Evolutionary conservation across 2,329 filamentous ascomycete species (phyloP).

Genomic region (Aspergillus fumigatus): DNA sequence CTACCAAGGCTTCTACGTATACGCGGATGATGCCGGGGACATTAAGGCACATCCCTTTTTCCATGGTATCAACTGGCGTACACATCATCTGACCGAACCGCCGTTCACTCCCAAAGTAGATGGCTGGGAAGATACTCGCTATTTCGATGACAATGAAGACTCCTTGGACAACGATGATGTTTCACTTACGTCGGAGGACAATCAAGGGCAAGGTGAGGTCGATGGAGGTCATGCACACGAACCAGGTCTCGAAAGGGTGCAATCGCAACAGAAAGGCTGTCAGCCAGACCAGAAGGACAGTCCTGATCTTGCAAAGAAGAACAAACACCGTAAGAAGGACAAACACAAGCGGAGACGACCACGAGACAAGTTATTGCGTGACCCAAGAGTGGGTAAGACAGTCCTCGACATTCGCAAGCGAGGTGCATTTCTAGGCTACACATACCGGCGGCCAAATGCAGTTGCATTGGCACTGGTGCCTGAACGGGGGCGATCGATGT

Average conservation of each 20-base stretch:
- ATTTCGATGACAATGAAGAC: constrained; percentile 78
- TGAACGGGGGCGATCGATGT: constrained; percentile 27
- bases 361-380: constrained; percentile 78
- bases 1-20: constrained; percentile 62
- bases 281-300: constrained; percentile 18
- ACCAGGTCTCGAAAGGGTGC: background rate
- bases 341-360: constrained; percentile 70
- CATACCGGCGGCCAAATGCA: constrained; percentile 57
- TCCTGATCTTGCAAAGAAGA: constrained; percentile 2
- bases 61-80: constrained; percentile 70
- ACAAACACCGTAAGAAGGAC: constrained; percentile 28
- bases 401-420: constrained; percentile 78
- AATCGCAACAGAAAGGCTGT: background rate
- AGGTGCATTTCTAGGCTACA: constrained; percentile 85
- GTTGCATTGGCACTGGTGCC: constrained; percentile 30
- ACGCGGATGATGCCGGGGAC: constrained; percentile 77
- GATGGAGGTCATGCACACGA: constrained; percentile 5
- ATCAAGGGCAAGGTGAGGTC: constrained; percentile 3
- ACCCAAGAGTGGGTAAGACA: constrained; percentile 58
- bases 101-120: constrained; percentile 75
- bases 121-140: constrained; percentile 70
- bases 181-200: constrained; percentile 10
- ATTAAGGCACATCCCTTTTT: constrained; percentile 91
- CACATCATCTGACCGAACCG: constrained; percentile 64
- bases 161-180: constrained; percentile 16